Evolutionary conservation across 1,284 basidiomycete genomes (phyloP), one percentile per base, ranked within the genome.

Genomic region (Trichosporon ovoides): DNA sequence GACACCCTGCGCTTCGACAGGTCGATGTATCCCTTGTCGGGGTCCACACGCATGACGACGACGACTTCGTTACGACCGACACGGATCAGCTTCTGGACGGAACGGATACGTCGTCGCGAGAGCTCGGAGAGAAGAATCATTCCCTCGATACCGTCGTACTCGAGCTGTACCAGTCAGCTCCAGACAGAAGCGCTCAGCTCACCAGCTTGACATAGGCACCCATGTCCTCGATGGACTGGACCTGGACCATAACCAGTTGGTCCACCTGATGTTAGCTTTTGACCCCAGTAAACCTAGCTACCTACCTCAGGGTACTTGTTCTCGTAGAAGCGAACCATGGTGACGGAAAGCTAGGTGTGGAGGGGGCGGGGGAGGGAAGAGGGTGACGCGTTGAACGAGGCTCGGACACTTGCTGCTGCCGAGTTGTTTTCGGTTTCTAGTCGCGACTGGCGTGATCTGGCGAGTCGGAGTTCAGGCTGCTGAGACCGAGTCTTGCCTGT

Each of bases 1-100:
- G 94, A 97, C n/a, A 99, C 95, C 71, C 96, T 88, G 68, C 96
- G 88, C 82, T 99, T 99, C 55, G 94, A 98, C 38, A 98, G 82
- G 83, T 99, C 95, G 72, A 99, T 99, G 80, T 98, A 98, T 18
- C 93, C 96, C 82, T 99, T 98, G 79, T 98, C 96, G 78, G 97
- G 97, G 83, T 99, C 95, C 37, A 99, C 95, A 75, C 95, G 84
- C 66, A 98, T 84, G 0, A 98, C 96, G 61, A 98, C 95, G 61
- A 98, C 95, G 61, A 98, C 95, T 77, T 98, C 95, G 77, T 99
- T 99, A 70, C 96, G 84, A 18, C 95, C 95, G 3, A 98, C 94
- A 59, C 95, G 83, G 77, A 98, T 98, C 58, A 98, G 84, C 78
- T 98, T 98, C 77, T 98, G 95, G 52, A 99, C 97, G 18, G 91